These are phyloP conservation scores for Cucurbita ficifolia DNA, from an alignment of 306 rosid genomes.

Conservation along the genomic window DNA sequence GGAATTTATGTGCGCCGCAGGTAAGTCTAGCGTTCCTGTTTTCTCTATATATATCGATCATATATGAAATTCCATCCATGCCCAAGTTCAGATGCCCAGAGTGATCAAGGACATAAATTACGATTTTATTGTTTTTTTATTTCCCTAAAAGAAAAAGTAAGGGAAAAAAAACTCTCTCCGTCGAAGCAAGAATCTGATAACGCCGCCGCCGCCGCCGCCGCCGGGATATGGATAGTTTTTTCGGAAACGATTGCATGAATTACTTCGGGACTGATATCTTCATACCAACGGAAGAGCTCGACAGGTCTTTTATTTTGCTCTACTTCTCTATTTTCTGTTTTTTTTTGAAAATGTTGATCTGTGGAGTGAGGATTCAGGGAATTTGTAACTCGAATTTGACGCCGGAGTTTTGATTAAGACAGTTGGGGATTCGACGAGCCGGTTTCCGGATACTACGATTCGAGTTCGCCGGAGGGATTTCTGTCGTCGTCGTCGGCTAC, in stretches of 20 bases:
- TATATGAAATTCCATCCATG: background rate
- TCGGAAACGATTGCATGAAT: conserved; percentile 44
- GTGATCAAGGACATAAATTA: background rate
- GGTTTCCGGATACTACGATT: conserved; percentile 55
- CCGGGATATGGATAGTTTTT: conserved; percentile 44
- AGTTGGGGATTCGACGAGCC: conserved; percentile 81
- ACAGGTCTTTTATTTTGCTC: conserved; percentile 31
- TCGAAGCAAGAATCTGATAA: background rate
- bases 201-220: background rate
- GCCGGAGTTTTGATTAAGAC: background rate
- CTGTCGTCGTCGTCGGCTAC: conserved; percentile 58
- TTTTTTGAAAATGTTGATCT: background rate
- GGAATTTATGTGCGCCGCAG: background rate
- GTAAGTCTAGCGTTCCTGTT: background rate
- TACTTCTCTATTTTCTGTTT: background rate
- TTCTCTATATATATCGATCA: background rate
- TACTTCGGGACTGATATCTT: conserved; percentile 68
- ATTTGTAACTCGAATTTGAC: background rate
- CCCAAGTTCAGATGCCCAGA: background rate
- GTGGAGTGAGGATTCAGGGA: background rate
- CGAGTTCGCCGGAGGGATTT: conserved; percentile 90
- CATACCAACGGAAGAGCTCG: conserved; percentile 56
- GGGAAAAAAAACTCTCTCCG: background rate
- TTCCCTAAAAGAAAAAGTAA: no score
- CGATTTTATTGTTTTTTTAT: background rate